Evolutionary conservation across 2,329 filamentous ascomycete genomes (phyloP), one percentile per base, ranked within the genome.

Genomic region (Xenosphaeropsis pyriputrescens): DNA sequence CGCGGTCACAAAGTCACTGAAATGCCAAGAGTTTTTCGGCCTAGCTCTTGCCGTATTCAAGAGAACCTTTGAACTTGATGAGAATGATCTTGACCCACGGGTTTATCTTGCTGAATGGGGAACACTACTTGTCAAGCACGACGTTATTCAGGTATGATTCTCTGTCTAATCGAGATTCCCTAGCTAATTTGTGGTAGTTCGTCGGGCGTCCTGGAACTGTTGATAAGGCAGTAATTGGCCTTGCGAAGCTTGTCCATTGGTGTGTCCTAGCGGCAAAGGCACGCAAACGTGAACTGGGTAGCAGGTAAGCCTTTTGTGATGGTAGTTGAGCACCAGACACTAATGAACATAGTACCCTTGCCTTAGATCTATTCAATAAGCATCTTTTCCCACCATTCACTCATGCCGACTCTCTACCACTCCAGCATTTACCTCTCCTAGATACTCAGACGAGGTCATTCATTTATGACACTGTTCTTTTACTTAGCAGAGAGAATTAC

Each of bases 371-470:
- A 1, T 73, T 85, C 46, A 70, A 66, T 50, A 69, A 62, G 39
- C 77, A 80, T 47, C 60, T 86, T 1, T 85, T 85, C 46, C 79
- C 81, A 0, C 62, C 66, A 30, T 48, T 64, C 14, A 63, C 61
- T 1, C 50, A 56, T 6, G 42, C 49, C 4, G 49, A 52, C 3
- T 39, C 43, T 29, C 38, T 38, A 2, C 47, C 50, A 9, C 42
- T 47, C 6, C 57, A 61, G 12, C 56, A 47, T 29, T 51, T 65
- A 26, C 68, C 68, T 4, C 51, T 71, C 5, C 60, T 84, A 35
- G 65, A 74, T 41, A 55, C 58, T 2, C 50, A 62, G 22, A 77
- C 75, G 7, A 67, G 81, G 18, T 59, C 63, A 17, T 67, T 68
- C 44, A 57, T 86, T 6, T 75, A 74, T 44, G 68, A 72, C 32